Base-by-base conservation (phyloP, 192 early-diverging fungal species). In the Chytriomyces sp. region DNA sequence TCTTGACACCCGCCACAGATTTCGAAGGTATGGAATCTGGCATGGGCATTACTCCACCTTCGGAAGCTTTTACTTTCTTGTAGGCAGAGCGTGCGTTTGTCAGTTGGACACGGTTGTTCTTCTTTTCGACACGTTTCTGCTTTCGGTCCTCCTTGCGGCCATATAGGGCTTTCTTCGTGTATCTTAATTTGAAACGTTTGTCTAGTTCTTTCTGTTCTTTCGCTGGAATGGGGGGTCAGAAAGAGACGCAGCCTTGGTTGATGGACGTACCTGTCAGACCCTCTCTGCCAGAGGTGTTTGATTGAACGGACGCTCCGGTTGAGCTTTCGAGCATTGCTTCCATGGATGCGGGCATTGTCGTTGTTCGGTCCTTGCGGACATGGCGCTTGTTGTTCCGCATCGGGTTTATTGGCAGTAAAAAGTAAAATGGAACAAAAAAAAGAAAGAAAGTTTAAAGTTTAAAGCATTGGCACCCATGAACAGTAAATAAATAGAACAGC, bases 131-230 rank as follows among this genome's bases (percentile, higher is more conserved):
- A 5, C 76, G 13, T 67, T 77, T 59, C 45, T 69, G 65, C 35
- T 77, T 77, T 18, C 76, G 76, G 18, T 77, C 76, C 57, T 77
- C 45, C 57, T 77, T 77, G 23, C 76, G 76, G 5, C 66, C 67
- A 35, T 61, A 69, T 13, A 77, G 35, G 8, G 7, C 8, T 57
- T 77, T 77, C 23, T 77, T 67, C 44, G n/a, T 43, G 67, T 68
- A 77, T 5, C 59, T 50, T 13, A 69, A 24, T 23, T 67, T 60
- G 67, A 77, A 77, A 6, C 76, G 76, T 23, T 69, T 53, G 67
- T 77, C 76, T 16, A 77, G 76, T 44, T 77, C 76, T 44, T 62
- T 53, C 45, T 77, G 76, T 50, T 77, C 49, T 44, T 68, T 59
- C 10, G 11, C 35, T 64, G 20, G 66, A 23, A 67, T 11, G 66